A percentile compares a stretch with the other conserved stretches of the same genome.
phyloP scores from a whole-genome alignment of 192 early-diverging fungal genomes.

The Mortierella antarctica region DNA sequence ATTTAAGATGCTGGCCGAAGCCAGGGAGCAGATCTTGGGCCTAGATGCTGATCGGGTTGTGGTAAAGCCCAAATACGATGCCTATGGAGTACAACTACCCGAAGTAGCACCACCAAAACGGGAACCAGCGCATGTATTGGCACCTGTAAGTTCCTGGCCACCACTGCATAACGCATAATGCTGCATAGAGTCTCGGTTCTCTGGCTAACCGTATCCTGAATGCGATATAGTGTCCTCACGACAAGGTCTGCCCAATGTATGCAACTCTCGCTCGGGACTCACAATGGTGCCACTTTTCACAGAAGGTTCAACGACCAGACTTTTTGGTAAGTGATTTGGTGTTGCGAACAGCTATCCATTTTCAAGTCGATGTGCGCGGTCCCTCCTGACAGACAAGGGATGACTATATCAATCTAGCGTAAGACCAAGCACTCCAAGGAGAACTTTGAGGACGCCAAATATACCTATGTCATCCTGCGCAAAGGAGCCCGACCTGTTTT shows the following conservation, averaged over 20 bases:
- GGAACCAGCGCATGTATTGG: constrained; percentile 73
- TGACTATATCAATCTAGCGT: constrained; percentile 60
- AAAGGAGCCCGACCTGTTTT: constrained; percentile 65
- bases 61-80: constrained; percentile 38
- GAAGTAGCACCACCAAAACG: not conserved
- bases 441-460: constrained; percentile 79
- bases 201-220: not conserved
- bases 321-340: constrained; percentile 17
- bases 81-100: constrained; percentile 19
- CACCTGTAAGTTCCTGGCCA: constrained; percentile 65
- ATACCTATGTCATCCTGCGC: constrained; percentile 82
- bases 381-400: no score
- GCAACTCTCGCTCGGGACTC: constrained; percentile 54
- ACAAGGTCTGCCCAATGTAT: constrained; percentile 75
- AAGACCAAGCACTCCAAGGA: constrained; percentile 71
- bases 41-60: constrained; percentile 44
- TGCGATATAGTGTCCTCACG: constrained; percentile 72
- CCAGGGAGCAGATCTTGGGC: constrained; percentile 74
- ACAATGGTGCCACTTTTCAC: constrained; percentile 89
- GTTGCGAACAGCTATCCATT: not conserved
- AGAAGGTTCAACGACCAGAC: constrained; percentile 72
- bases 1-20: constrained; percentile 71
- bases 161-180: not conserved
- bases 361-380: not conserved
- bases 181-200: not conserved